Base-by-base conservation (phyloP, 179 eudicot species). In the Pouteria campechiana region DNA sequence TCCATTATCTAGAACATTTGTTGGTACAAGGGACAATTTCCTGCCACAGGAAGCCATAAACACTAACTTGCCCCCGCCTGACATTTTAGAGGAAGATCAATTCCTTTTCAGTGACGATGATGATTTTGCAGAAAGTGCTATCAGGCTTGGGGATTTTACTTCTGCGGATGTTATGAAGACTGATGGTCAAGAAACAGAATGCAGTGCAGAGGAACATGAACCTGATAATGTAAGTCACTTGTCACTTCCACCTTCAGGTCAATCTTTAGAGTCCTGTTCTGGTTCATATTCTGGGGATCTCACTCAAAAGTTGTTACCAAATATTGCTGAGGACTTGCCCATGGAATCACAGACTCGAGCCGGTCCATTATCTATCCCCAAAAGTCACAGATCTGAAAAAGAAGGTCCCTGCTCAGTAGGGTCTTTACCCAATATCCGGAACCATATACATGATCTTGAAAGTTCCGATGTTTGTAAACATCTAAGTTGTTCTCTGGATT, bases 51-150 rank as follows among this genome's bases (percentile, higher is more conserved):
- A 30, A 30, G 39, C 20, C 29, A 13, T 15, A 15, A 45, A 13
- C 37, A 8, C 37, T 31, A n/a, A n/a, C n/a, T n/a, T n/a, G n/a
- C 36, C 54, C 17, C 14, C 38, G n/a, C 45, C 64, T 46, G 64
- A 58, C 50, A 21, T 19, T 37, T 58, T 61, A 27, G 76, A 67
- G 16, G 79, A 79, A 47, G 86, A 78, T 44, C 75, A 67, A 30
- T 67, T 81, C 56, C 46, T 61, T 32, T 85, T 76, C 25, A 83
- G 93, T 45, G 82, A 78, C 41, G 32, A 75, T 45, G 89, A 71
- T 54, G 81, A 60, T 57, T 37, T 48, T 16, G 46, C 57, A 32
- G 24, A 38, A 8, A 30, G 32, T 44, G 49, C 52, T 17, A 53
- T 16, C 21, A 47, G 50, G 25, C 32, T 13, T 38, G 25, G 17